Evolutionary conservation across 441 rosid species (phyloP), one percentile per base, ranked within the genome.

Genomic region (Arabidopsis hybrid): DNA sequence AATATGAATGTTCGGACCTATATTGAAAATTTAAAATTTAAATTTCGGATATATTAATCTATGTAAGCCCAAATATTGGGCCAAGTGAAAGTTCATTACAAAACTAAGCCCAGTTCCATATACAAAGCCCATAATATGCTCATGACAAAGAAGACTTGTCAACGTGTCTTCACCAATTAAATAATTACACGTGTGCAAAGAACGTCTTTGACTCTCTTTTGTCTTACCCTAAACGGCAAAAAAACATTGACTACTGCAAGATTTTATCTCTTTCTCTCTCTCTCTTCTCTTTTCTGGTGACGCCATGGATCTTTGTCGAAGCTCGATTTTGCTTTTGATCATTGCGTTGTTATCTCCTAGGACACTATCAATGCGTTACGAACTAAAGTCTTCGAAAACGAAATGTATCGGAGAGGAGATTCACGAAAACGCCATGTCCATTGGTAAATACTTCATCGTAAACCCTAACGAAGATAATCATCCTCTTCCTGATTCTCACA

Each of bases 401-500:
- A 89, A 85, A 75, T 87, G 95, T 82, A 83, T 87, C 67, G 65
- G 83, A 13, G 92, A 87, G 46, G 92, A 89, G 76, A 80, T 87
- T 67, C 80, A 80, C 26, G 80, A 59, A 82, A 80, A 79, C 13
- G 52, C 92, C 46, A 78, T 86, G 88, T 72, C 83, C 12, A 84
- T 87, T 64, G 90, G 91, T 8, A 89, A 83, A 81, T 89, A 86
- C 81, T 62, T 67, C 80, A 49, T 89, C 71, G 87, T 89, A 26
- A 89, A 87, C 60, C 84, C 84, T 49, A 71, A 82, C 73, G 86
- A 87, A 43, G 83, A 21, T 21, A 1, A 67, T 32, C 82, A 80
- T 0, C 84, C 87, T 38, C 66, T 87, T 42, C 87, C 91, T 32
- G 69, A 74, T 13, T 83, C 92, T 29, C 91, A 86, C 72, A 85